phyloP scores from a whole-genome alignment of 371 early-diverging fungal genomes.

The Nematocida ausubeli region DNA sequence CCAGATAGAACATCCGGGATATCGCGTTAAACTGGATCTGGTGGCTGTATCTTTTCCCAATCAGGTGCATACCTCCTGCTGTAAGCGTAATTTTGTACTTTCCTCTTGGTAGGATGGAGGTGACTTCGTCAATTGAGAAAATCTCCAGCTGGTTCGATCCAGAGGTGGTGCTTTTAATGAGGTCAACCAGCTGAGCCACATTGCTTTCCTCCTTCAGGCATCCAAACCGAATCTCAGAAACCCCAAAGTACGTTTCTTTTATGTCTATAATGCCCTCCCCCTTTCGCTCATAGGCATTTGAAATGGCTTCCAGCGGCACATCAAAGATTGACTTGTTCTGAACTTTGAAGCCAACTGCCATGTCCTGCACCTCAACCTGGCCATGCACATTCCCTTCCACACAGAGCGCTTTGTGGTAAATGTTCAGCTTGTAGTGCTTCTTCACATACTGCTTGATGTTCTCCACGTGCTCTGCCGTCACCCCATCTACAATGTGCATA shows the following conservation, averaged over 20 bases:
- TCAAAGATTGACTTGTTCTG: slow-evolving; percentile 63
- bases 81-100: slow-evolving; percentile 64
- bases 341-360: slow-evolving; percentile 58
- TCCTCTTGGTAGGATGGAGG: slow-evolving; percentile 64
- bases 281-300: slow-evolving; percentile 61
- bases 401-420: slow-evolving; percentile 62
- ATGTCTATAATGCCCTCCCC: slow-evolving; percentile 63
- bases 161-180: slow-evolving; percentile 52
- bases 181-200: slow-evolving; percentile 35
- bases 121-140: slow-evolving; percentile 59
- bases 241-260: slow-evolving; percentile 58
- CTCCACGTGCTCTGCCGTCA: slow-evolving; percentile 53
- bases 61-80: slow-evolving; percentile 56
- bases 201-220: slow-evolving; percentile 40
- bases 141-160: slow-evolving; percentile 55
- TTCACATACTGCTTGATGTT: slow-evolving; percentile 55
- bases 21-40: slow-evolving; percentile 62
- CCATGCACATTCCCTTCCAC: slow-evolving; percentile 56
- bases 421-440: slow-evolving; percentile 57
- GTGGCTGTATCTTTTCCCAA: slow-evolving; percentile 68
- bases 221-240: slow-evolving; percentile 56
- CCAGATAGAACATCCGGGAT: slow-evolving; percentile 56
- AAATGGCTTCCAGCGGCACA: slow-evolving; percentile 63
- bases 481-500: slow-evolving; percentile 58
- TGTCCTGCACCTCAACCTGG: slow-evolving; percentile 56